Conservation (phyloP, 2,329 filamentous ascomycete genomes). For the Blastomyces emzantsi region DNA sequence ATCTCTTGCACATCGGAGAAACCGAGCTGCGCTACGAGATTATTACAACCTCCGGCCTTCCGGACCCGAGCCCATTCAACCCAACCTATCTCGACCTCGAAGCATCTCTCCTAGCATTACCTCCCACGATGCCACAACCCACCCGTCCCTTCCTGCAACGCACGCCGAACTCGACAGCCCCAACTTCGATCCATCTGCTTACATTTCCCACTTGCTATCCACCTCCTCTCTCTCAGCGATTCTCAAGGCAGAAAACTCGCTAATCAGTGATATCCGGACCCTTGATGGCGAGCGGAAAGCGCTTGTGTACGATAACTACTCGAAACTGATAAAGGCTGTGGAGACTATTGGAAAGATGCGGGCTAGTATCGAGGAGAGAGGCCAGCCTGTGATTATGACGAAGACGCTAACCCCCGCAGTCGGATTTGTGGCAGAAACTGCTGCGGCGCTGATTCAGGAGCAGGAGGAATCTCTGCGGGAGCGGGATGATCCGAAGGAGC, state of each 20-base stretch:
- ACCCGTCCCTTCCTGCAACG: slow-evolving; percentile 21
- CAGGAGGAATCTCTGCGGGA: slow-evolving; percentile 28
- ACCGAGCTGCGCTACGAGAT: slow-evolving; percentile 79
- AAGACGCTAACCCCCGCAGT: slow-evolving; percentile 37
- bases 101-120: slow-evolving; percentile 34
- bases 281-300: slow-evolving; percentile 95
- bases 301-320: slow-evolving; percentile 96
- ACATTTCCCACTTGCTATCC: slow-evolving; percentile 35
- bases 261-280: slow-evolving; percentile 65
- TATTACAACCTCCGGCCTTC: slow-evolving; percentile 76
- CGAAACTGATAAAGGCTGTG: slow-evolving; percentile 90
- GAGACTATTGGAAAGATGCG: slow-evolving; percentile 77
- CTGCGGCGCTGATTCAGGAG: slow-evolving; percentile 32
- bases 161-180: slow-evolving; percentile 60
- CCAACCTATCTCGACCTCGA: slow-evolving; percentile 24
- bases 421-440: slow-evolving; percentile 38
- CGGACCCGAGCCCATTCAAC: slow-evolving; percentile 27
- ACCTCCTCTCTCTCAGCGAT: slow-evolving; percentile 36
- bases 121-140: slow-evolving; percentile 33
- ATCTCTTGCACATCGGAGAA: slow-evolving; percentile 45
- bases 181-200: slow-evolving; percentile 62
- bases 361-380: slow-evolving; percentile 39
- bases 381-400: slow-evolving; percentile 38
- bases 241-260: slow-evolving; percentile 37
- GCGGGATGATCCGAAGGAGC: slow-evolving; percentile 23